Base-by-base conservation (phyloP, 1,284 basidiomycete genomes). In the Macrocystidia cucumis region DNA sequence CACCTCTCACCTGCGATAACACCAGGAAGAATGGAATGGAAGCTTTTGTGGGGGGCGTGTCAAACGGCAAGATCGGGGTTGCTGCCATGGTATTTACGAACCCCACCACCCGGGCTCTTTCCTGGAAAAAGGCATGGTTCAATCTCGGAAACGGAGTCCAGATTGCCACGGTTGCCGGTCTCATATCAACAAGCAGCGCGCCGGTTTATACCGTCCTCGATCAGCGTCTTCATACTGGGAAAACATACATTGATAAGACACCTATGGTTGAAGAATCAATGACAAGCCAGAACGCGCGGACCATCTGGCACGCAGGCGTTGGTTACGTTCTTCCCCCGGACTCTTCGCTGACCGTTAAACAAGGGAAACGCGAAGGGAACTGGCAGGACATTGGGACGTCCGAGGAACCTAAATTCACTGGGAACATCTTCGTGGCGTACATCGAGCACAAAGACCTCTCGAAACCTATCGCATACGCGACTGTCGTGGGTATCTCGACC, bases 81-180 rank as follows among this genome's bases (percentile, higher is more conserved):
- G 68, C 67, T 0, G 74, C 63, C 5, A 78, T 79, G 76, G 62
- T 64, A 21, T 78, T 72, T 53, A 67, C 62, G 9, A 80, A 78
- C 51, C 77, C 78, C 0, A 41, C 54, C 20, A 77, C 77, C 4
- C 51, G 55, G 9, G 46, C 65, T 8, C 49, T 82, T 23, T 56
- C 55, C 32, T 83, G 70, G 66, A 70, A 72, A 46, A 82, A 81
- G 53, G 67, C 72, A 0, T 79, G 73, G 72, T 79, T 81, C 62
- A 81, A 74, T 65, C 63, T 85, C 44, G 65, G 73, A 35, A 59
- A 69, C 43, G 69, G 75, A 45, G 60, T 74, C 19, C 68, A 78
- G 50, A 66, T 69, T 44, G 72, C 82, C 45, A 72, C 74, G 60
- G 53, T 79, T 34, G 60, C 71, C 20, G 52, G 56, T 29, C 49